These are phyloP conservation scores for Stropharia rugosoannulata DNA, from an alignment of 768 basidiomycete genomes.

Conservation along the genomic window DNA sequence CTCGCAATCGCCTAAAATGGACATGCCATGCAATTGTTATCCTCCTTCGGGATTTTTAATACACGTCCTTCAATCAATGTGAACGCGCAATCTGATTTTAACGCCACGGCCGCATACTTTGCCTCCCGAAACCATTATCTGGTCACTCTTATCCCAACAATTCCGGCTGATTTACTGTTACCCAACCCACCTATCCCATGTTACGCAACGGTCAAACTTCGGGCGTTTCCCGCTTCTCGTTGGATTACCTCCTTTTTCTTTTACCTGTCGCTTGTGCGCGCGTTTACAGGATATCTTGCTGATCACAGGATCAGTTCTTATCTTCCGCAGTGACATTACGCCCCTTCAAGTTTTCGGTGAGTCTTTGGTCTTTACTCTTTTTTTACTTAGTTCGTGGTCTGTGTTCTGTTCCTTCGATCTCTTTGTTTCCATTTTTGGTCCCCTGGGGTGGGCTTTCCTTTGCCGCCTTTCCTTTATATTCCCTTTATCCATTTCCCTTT, in stretches of 20 bases:
- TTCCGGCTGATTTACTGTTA: too few species aligned
- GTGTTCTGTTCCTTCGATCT: background rate
- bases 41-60: background rate
- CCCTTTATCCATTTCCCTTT: background rate
- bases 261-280: background rate
- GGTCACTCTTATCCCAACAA: too few species aligned
- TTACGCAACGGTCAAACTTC: background rate
- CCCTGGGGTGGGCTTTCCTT: background rate
- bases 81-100: background rate
- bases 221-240: background rate
- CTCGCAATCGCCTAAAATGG: constrained; percentile 1
- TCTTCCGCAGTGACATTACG: constrained; percentile 81
- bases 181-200: too few species aligned
- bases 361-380: constrained; percentile 16
- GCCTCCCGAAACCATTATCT: too few species aligned
- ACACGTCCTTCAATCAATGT: background rate
- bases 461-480: background rate
- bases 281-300: constrained; percentile 82
- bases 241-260: constrained; percentile 5
- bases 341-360: constrained; percentile 81
- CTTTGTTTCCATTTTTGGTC: background rate
- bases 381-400: background rate
- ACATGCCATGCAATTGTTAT: background rate
- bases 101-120: too few species aligned
- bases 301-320: constrained; percentile 84